phyloP scores from a whole-genome alignment of 306 rosid species.

The Hylodesmum podocarpum region DNA sequence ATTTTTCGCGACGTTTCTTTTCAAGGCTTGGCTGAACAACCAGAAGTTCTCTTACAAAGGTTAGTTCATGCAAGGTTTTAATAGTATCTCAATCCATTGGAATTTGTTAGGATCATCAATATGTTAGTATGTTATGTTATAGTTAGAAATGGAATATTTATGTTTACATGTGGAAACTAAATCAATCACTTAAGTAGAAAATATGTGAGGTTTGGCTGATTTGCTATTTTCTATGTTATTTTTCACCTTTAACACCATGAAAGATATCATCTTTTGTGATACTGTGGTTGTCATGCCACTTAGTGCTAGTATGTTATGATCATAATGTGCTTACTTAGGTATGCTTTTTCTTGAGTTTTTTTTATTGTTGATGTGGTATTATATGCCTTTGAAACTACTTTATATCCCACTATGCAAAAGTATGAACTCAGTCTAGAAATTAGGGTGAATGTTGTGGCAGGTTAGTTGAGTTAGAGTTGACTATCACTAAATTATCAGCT shows the following conservation, averaged over 20 bases:
- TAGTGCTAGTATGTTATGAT: background rate
- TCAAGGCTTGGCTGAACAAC: conserved; percentile 79
- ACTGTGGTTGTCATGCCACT: background rate
- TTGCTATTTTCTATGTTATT: background rate
- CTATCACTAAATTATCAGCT: background rate
- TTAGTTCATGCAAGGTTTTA: conserved; percentile 12
- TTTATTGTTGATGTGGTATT: background rate
- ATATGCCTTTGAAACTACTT: background rate
- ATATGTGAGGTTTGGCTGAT: background rate
- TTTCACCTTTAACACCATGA: background rate
- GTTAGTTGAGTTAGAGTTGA: conserved; percentile 11
- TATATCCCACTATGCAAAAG: background rate
- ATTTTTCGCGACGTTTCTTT: conserved; percentile 65
- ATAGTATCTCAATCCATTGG: background rate
- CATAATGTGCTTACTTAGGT: background rate
- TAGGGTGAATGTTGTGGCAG: background rate
- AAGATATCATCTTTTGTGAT: background rate
- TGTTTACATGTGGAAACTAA: background rate
- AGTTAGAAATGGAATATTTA: background rate
- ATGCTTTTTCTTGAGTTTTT: background rate
- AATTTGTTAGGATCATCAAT: background rate
- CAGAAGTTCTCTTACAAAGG: conserved; percentile 85
- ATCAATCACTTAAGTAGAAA: conserved; percentile 1
- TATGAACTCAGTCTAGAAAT: conserved; percentile 5
- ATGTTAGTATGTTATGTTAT: background rate